A percentile compares a stretch with the other conserved stretches of the same genome.
These are phyloP conservation scores for Blakeslea trispora DNA, from an alignment of 371 early-diverging fungal species.

Conservation along the genomic window DNA sequence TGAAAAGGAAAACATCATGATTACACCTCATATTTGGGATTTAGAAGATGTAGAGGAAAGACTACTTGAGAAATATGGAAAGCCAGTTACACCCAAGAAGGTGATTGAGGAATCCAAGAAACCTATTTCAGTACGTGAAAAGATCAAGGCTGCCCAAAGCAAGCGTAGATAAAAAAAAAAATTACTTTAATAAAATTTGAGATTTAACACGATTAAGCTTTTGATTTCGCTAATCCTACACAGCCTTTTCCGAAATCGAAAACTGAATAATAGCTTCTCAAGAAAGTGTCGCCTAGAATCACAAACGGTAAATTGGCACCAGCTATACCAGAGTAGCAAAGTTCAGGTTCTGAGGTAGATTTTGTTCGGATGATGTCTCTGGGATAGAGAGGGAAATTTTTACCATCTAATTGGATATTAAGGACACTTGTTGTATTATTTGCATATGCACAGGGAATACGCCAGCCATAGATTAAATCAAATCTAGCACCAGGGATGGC, in stretches of 20 bases:
- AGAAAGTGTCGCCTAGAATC: slow-evolving; percentile 42
- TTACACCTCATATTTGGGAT: slow-evolving; percentile 82
- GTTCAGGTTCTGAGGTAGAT: slow-evolving; percentile 8
- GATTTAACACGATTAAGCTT: too few relatives aligned
- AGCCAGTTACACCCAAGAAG: slow-evolving; percentile 18
- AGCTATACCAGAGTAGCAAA: slow-evolving; percentile 44
- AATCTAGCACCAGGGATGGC: slow-evolving; percentile 48
- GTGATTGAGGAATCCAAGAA: background rate
- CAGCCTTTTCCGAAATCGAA: slow-evolving; percentile 38
- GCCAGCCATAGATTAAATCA: slow-evolving; percentile 45
- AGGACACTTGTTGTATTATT: slow-evolving; percentile 8
- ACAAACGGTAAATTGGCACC: slow-evolving; percentile 30
- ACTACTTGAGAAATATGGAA: slow-evolving; percentile 79
- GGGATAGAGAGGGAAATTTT: slow-evolving; percentile 26
- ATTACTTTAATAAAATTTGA: too few relatives aligned
- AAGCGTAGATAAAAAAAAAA: background rate
- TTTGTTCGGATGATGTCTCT: slow-evolving; percentile 33
- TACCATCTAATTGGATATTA: slow-evolving; percentile 24
- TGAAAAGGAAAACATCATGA: slow-evolving; percentile 86
- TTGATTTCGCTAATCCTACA: slow-evolving; percentile 35
- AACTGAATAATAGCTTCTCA: slow-evolving; percentile 40
- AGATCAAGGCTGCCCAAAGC: slow-evolving; percentile 25
- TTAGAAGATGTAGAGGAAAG: slow-evolving; percentile 84
- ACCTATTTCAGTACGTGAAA: slow-evolving; percentile 19
- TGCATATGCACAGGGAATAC: slow-evolving; percentile 42